phyloP scores from a whole-genome alignment of 176 grass and related monocot genomes.

The Oropetium thomaeum region DNA sequence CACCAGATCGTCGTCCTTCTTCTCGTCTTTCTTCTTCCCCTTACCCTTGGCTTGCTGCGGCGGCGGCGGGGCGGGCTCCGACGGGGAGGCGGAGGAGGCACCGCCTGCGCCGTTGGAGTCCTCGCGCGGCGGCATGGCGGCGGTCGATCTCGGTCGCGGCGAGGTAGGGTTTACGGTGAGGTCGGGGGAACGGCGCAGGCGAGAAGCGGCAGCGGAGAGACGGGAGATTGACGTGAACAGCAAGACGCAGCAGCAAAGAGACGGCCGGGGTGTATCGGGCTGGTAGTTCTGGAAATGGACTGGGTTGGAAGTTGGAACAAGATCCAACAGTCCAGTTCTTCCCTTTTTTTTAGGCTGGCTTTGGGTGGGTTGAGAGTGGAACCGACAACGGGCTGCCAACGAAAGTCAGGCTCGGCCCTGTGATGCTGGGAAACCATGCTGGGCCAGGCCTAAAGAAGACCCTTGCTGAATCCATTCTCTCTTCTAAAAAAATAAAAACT shows the following conservation, averaged over 20 bases:
- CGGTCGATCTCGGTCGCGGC: neutral
- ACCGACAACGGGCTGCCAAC: too few species aligned
- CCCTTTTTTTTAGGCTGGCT: too few species aligned
- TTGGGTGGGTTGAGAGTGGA: too few species aligned
- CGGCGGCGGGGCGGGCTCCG: constrained; percentile 2
- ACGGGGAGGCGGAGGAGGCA: neutral
- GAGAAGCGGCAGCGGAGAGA: neutral
- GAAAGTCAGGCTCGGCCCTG: neutral
- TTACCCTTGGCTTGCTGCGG: constrained; percentile 31
- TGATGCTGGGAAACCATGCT: too few species aligned
- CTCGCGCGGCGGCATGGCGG: constrained; percentile 16
- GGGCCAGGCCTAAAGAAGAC: neutral
- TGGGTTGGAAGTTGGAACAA: too few species aligned
- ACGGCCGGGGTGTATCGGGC: too few species aligned
- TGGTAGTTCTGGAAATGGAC: too few species aligned
- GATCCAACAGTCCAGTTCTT: too few species aligned
- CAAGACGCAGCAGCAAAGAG: neutral
- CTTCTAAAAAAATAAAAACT: too few species aligned
- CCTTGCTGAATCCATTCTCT: too few species aligned
- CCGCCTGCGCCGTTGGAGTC: neutral
- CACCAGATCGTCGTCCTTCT: constrained; percentile 57
- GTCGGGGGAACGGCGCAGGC: neutral
- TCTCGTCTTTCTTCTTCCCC: constrained; percentile 49
- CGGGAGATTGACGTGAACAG: neutral
- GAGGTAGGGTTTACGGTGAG: constrained; percentile 17